Evolutionary conservation across 2,329 filamentous ascomycete species (phyloP).

Genomic region (Paradendryphiella salina): DNA sequence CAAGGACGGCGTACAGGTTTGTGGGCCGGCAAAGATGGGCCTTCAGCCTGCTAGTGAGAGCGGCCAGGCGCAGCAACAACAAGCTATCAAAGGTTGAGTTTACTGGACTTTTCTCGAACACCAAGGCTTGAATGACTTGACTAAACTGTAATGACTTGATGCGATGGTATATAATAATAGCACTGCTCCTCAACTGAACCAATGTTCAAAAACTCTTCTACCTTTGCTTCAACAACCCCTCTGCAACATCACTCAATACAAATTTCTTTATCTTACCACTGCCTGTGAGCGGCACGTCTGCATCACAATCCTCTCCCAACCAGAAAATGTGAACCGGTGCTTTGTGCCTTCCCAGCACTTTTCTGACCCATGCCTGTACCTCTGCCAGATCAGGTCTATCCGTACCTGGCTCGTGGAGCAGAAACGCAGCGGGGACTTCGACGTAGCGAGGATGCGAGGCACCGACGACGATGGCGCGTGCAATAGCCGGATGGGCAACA

Average conservation of each 20-base stretch:
- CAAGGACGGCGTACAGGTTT: slow-evolving; percentile 49
- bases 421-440: slow-evolving; percentile 71
- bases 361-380: slow-evolving; percentile 45
- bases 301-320: slow-evolving; percentile 59
- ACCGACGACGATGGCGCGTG: slow-evolving; percentile 69
- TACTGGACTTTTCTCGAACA: too few relatives aligned
- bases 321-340: slow-evolving; percentile 75
- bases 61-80: slow-evolving; percentile 29
- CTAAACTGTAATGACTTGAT: too few relatives aligned
- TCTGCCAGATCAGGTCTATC: slow-evolving; percentile 39
- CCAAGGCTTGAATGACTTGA: too few relatives aligned
- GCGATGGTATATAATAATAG: too few relatives aligned
- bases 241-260: slow-evolving; percentile 37
- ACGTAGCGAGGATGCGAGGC: slow-evolving; percentile 72
- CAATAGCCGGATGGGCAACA: slow-evolving; percentile 64
- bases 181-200: too few relatives aligned
- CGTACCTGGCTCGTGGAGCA: slow-evolving; percentile 42
- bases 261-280: slow-evolving; percentile 54
- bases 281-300: slow-evolving; percentile 48
- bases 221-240: slow-evolving; percentile 23
- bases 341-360: slow-evolving; percentile 49
- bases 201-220: background rate
- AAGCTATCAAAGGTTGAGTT: slow-evolving; percentile 9
- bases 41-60: slow-evolving; percentile 40
- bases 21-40: slow-evolving; percentile 48